Percentiles rank a stretch among this genome's conserved stretches.
These are phyloP conservation scores for Penicillium coprophilum DNA, from an alignment of 495 filamentous ascomycete genomes.

Conservation along the genomic window DNA sequence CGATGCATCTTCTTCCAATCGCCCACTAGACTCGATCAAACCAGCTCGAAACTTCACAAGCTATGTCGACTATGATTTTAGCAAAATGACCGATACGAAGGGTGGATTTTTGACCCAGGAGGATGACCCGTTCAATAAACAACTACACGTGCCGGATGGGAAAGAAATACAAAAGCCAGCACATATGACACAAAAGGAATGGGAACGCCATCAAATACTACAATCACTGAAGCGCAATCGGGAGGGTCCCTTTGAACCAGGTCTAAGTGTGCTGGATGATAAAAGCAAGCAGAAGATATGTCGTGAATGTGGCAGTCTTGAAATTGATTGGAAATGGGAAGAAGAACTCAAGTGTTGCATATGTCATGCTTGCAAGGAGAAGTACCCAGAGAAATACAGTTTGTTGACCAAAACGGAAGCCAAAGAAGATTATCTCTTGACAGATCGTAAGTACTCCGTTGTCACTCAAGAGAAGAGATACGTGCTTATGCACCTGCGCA, in stretches of 20 bases:
- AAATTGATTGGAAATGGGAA: slow-evolving; percentile 95
- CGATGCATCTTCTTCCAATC: slow-evolving; percentile 55
- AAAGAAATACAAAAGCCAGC: slow-evolving; percentile 68
- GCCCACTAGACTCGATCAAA: slow-evolving; percentile 58
- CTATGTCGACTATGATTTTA: slow-evolving; percentile 96
- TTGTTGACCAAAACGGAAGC: slow-evolving; percentile 96
- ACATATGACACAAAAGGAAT: slow-evolving; percentile 89
- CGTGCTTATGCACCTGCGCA: slow-evolving; percentile 2
- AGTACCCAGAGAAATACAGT: slow-evolving; percentile 85
- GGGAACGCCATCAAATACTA: slow-evolving; percentile 78
- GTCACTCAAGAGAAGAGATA: not conserved
- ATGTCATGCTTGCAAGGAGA: slow-evolving; percentile 81
- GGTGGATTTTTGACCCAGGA: slow-evolving; percentile 85
- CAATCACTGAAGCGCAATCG: slow-evolving; percentile 67
- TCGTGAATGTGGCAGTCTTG: slow-evolving; percentile 75
- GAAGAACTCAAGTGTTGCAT: slow-evolving; percentile 71
- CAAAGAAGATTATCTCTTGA: slow-evolving; percentile 90
- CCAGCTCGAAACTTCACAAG: slow-evolving; percentile 80
- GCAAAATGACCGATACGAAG: slow-evolving; percentile 96
- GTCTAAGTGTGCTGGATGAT: slow-evolving; percentile 65
- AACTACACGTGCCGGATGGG: slow-evolving; percentile 56
- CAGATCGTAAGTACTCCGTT: slow-evolving; percentile 65
- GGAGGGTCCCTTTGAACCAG: slow-evolving; percentile 82
- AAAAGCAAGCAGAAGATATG: slow-evolving; percentile 69
- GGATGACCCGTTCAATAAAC: slow-evolving; percentile 87